phyloP scores from a whole-genome alignment of 495 filamentous ascomycete genomes.

The Parathielavia appendiculata region DNA sequence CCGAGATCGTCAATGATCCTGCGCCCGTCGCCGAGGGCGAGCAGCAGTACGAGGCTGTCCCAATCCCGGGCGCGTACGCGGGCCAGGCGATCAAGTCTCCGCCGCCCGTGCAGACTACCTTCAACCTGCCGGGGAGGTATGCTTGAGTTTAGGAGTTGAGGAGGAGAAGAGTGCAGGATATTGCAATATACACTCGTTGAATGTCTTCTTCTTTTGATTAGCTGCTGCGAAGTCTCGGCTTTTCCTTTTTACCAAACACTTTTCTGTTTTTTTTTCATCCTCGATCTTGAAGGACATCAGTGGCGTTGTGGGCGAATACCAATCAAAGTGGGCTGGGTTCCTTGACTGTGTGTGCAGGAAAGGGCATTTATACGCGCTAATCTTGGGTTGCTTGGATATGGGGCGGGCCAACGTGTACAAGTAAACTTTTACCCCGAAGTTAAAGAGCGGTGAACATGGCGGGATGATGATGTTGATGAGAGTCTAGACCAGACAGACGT shows the following conservation, averaged over 20 bases:
- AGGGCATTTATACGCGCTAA: slow-evolving; percentile 1
- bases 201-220: slow-evolving; percentile 19
- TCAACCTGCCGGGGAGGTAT: slow-evolving; percentile 26
- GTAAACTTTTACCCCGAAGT: neutral
- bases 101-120: slow-evolving; percentile 37
- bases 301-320: slow-evolving; percentile 14
- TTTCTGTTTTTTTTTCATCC: slow-evolving; percentile 17
- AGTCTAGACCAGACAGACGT: slow-evolving; percentile 4
- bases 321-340: slow-evolving; percentile 7
- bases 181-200: slow-evolving; percentile 21
- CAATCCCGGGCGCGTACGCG: slow-evolving; percentile 60
- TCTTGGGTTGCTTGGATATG: neutral
- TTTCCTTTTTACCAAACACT: slow-evolving; percentile 13
- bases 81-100: slow-evolving; percentile 44
- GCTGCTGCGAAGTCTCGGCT: slow-evolving; percentile 14
- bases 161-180: neutral
- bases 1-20: slow-evolving; percentile 33
- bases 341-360: neutral
- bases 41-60: slow-evolving; percentile 60
- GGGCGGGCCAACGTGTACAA: neutral
- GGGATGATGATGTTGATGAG: slow-evolving; percentile 4
- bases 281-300: slow-evolving; percentile 4
- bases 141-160: neutral
- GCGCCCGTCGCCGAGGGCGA: slow-evolving; percentile 57
- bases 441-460: neutral